Percentiles rank a stretch among this genome's conserved stretches.
phyloP scores from a whole-genome alignment of 495 filamentous ascomycete species.

The Talaromyces stipitatus region DNA sequence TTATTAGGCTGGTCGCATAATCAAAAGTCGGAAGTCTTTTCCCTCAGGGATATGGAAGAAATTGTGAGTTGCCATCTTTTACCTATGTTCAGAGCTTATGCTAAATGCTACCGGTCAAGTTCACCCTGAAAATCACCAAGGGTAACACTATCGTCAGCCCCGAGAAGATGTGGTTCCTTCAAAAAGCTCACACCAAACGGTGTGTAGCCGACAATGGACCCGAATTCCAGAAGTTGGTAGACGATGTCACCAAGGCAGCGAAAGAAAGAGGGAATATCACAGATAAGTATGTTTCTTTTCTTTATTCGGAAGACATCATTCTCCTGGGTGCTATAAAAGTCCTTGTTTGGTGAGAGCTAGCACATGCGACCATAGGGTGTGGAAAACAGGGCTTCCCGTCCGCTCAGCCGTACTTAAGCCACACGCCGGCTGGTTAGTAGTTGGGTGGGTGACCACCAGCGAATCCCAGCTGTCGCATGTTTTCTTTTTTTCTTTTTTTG shows the following conservation, averaged over 20 bases:
- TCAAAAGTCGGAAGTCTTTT: slow-evolving; percentile 58
- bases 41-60: slow-evolving; percentile 57
- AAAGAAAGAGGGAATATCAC: slow-evolving; percentile 13
- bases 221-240: slow-evolving; percentile 43
- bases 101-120: slow-evolving; percentile 31
- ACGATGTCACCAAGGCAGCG: slow-evolving; percentile 24
- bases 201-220: slow-evolving; percentile 25
- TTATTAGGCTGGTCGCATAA: slow-evolving; percentile 81
- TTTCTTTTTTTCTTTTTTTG: slow-evolving; percentile 17
- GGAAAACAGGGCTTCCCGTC: slow-evolving; percentile 13
- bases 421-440: slow-evolving; percentile 16
- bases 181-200: slow-evolving; percentile 58
- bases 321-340: neutral
- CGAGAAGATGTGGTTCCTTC: slow-evolving; percentile 73
- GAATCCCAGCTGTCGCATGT: slow-evolving; percentile 28
- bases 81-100: neutral
- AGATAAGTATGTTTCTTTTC: neutral
- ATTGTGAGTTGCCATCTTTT: slow-evolving; percentile 38
- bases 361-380: slow-evolving; percentile 11
- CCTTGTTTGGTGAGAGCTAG: neutral
- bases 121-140: slow-evolving; percentile 75
- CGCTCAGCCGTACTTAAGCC: slow-evolving; percentile 18
- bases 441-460: slow-evolving; percentile 30
- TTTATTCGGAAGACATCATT: neutral
- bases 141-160: slow-evolving; percentile 82